Evolutionary conservation across 176 grass and related monocot genomes (phyloP).

Genomic region (Coix lacrymajobi): DNA sequence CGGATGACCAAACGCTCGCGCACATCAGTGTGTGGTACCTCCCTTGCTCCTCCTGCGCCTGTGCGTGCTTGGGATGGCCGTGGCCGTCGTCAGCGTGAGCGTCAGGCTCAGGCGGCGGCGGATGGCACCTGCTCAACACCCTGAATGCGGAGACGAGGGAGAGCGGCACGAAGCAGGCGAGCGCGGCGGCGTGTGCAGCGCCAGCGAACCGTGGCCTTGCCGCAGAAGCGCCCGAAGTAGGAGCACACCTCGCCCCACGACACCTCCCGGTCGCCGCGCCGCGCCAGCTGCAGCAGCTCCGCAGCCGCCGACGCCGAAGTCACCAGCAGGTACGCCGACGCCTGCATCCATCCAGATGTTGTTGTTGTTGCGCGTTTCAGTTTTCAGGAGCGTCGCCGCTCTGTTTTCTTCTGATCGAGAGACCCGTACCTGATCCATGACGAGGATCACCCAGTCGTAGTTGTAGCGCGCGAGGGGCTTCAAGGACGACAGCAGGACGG

Average conservation of each 20-base stretch:
- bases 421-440: conserved; percentile 90
- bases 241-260: conserved; percentile 95
- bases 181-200: conserved; percentile 58
- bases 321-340: conserved; percentile 65
- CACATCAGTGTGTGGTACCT: neutral
- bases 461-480: conserved; percentile 19
- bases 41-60: conserved; percentile 5
- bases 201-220: conserved; percentile 59
- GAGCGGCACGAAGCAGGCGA: conserved; percentile 69
- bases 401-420: no score
- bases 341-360: no score
- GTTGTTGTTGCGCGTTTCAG: no score
- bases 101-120: conserved; percentile 4
- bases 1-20: neutral
- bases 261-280: conserved; percentile 51
- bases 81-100: neutral
- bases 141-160: conserved; percentile 64
- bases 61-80: neutral
- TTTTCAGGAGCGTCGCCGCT: no score
- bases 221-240: conserved; percentile 87
- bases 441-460: conserved; percentile 57
- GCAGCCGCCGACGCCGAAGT: conserved; percentile 71
- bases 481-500: conserved; percentile 41
- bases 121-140: conserved; percentile 57
- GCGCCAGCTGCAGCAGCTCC: conserved; percentile 75